Evolutionary conservation across 225 moss, liverwort and hornwort genomes (phyloP).

Genomic region (Lunularia cruciata): DNA sequence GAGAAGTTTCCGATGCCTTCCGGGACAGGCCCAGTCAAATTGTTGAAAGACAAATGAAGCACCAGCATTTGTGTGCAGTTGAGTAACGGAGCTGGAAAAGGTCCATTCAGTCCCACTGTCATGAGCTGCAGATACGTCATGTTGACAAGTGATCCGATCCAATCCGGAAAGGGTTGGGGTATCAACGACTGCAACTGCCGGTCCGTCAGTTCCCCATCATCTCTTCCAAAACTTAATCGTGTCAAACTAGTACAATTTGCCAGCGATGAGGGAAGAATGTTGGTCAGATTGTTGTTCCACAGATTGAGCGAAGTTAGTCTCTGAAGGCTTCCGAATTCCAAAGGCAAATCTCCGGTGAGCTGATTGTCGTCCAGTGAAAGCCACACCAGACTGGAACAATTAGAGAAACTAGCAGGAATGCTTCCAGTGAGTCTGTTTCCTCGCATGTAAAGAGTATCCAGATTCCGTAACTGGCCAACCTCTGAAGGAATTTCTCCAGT

Average conservation of each 20-base stretch:
- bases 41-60: not conserved
- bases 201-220: not conserved
- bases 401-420: not conserved
- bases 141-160: not conserved
- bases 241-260: not conserved
- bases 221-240: not conserved
- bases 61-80: not conserved
- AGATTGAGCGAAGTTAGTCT: constrained; percentile 4
- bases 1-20: not conserved
- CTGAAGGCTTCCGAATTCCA: not conserved
- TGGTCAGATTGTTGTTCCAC: constrained; percentile 14
- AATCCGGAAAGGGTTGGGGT: not conserved
- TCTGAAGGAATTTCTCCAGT: not conserved
- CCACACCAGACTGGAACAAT: not conserved
- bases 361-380: constrained; percentile 1
- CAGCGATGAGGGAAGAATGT: not conserved
- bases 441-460: not conserved
- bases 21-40: not conserved
- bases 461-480: not conserved
- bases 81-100: not conserved
- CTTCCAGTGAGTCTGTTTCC: not conserved
- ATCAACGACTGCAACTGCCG: not conserved
- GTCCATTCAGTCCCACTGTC: not conserved
- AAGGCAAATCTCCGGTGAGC: not conserved
- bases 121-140: not conserved